These are phyloP conservation scores for Leccinum disarticulatum DNA, from an alignment of 768 basidiomycete genomes.

Conservation along the genomic window DNA sequence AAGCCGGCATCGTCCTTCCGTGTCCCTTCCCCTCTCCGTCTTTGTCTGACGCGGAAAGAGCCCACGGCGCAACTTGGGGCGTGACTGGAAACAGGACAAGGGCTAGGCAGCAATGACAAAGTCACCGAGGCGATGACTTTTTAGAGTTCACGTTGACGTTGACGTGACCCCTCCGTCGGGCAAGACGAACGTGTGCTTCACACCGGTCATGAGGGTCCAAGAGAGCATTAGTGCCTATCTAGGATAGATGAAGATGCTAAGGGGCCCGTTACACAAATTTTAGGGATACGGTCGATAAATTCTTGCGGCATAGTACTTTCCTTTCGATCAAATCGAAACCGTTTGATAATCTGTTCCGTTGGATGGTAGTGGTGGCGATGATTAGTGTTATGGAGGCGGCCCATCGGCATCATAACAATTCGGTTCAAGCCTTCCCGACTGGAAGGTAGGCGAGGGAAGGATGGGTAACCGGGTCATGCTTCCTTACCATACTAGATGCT, in stretches of 20 bases:
- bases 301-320: neutral
- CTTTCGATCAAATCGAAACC: constrained; percentile 5
- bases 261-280: constrained; percentile 5
- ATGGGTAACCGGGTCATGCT: constrained; percentile 11
- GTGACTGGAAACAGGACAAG: neutral
- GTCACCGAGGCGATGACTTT: neutral
- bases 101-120: neutral
- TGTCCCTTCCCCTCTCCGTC: neutral
- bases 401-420: neutral
- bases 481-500: constrained; percentile 2
- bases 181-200: constrained; percentile 12
- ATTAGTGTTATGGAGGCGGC: neutral
- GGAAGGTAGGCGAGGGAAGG: neutral
- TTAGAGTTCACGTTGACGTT: constrained; percentile 13
- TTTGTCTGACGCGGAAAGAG: constrained; percentile 1
- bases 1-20: neutral
- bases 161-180: constrained; percentile 7
- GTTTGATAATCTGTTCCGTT: constrained; percentile 3
- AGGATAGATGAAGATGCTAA: constrained; percentile 23
- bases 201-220: constrained; percentile 7
- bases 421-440: neutral
- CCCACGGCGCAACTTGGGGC: neutral
- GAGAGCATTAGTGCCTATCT: constrained; percentile 11
- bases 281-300: constrained; percentile 5
- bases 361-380: neutral